A percentile compares a stretch with the other conserved stretches of the same genome.
phyloP scores from a whole-genome alignment of 208 protist genomes.

The Jaenimonas drosophilae region DNA sequence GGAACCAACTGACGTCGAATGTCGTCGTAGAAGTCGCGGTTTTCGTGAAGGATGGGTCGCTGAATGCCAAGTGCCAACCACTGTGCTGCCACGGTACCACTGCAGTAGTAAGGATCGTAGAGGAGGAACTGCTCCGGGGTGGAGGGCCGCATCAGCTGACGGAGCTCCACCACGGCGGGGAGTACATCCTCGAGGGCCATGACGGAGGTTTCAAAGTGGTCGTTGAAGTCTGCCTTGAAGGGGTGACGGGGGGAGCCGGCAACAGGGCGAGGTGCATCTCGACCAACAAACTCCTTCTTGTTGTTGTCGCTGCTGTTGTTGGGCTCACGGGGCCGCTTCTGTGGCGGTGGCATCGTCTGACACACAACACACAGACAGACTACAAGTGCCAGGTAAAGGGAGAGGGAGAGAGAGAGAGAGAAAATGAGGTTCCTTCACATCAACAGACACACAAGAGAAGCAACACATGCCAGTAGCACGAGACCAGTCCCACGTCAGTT shows the following conservation, averaged over 20 bases:
- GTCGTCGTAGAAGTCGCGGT: conserved; percentile 78
- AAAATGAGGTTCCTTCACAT: too few species aligned
- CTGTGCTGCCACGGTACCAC: conserved; percentile 29
- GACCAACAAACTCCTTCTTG: neutral
- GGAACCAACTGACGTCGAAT: conserved; percentile 32
- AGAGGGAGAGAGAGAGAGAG: too few species aligned
- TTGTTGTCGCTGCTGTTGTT: neutral
- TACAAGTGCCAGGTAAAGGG: too few species aligned
- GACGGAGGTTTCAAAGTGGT: conserved; percentile 74
- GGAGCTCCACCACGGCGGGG: conserved; percentile 33
- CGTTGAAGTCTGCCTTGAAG: conserved; percentile 65
- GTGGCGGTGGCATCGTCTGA: too few species aligned
- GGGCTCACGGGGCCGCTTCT: neutral
- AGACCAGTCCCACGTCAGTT: too few species aligned
- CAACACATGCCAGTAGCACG: too few species aligned
- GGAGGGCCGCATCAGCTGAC: conserved; percentile 37
- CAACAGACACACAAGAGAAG: too few species aligned
- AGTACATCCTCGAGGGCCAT: conserved; percentile 46
- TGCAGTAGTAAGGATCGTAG: conserved; percentile 88
- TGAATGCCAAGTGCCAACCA: conserved; percentile 43
- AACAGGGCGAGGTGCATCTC: too few species aligned
- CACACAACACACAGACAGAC: too few species aligned
- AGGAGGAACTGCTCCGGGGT: conserved; percentile 41
- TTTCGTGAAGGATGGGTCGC: conserved; percentile 76
- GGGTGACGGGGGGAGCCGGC: conserved; percentile 14